Conservation (phyloP, 148 eudicot species). For the Diospyros lotus region DNA sequence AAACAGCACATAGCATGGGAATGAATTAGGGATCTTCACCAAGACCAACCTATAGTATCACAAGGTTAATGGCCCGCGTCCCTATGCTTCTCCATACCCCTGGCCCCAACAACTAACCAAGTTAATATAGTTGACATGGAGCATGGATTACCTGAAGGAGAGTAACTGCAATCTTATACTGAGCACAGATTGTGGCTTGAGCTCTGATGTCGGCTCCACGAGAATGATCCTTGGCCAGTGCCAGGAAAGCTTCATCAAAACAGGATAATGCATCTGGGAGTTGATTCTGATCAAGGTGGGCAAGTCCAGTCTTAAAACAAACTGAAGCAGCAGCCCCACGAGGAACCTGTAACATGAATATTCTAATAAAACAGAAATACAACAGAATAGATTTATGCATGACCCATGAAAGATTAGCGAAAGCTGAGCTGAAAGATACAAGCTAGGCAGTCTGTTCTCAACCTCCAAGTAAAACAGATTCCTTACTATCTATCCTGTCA, state of each 20-base stretch:
- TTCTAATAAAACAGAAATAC: background rate
- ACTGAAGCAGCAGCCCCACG: slow-evolving; percentile 95
- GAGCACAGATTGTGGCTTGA: slow-evolving; percentile 97
- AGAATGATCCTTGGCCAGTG: slow-evolving; percentile 94
- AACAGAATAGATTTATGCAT: slow-evolving; percentile 1
- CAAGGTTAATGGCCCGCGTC: background rate
- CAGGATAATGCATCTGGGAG: slow-evolving; percentile 96
- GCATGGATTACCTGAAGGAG: slow-evolving; percentile 69
- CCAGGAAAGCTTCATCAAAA: slow-evolving; percentile 96
- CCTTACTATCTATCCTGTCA: background rate
- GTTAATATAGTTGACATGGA: background rate
- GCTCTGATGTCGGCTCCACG: slow-evolving; percentile 93
- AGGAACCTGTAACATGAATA: slow-evolving; percentile 61
- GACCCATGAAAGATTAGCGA: background rate
- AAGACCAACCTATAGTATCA: background rate
- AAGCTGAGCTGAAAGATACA: background rate
- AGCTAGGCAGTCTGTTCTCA: background rate
- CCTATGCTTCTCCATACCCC: background rate
- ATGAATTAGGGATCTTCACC: background rate
- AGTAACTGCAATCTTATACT: slow-evolving; percentile 93
- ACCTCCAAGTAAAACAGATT: background rate
- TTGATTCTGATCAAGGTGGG: slow-evolving; percentile 94
- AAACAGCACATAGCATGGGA: background rate
- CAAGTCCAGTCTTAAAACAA: slow-evolving; percentile 92
- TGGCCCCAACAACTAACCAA: background rate